Percentiles rank a stretch among this genome's conserved stretches.
phyloP scores from a whole-genome alignment of 2,329 filamentous ascomycete species.

The Botrytis galanthina region DNA sequence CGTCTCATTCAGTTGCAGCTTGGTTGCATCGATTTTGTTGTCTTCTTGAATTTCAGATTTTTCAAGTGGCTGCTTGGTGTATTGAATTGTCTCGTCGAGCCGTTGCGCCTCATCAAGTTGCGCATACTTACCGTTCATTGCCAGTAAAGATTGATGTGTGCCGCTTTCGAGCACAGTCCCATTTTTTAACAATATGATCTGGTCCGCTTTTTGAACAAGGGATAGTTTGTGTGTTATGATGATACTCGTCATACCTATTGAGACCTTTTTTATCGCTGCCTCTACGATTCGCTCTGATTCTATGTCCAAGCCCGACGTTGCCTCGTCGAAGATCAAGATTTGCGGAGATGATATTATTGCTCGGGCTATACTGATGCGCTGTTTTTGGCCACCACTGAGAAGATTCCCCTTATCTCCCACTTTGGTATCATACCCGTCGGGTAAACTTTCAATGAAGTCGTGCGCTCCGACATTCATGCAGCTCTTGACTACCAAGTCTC shows the following conservation, averaged over 20 bases:
- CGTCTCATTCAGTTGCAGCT: constrained; percentile 30
- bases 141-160: constrained; percentile 73
- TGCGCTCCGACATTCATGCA: constrained; percentile 88
- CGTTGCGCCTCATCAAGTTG: constrained; percentile 62
- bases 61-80: neutral
- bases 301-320: constrained; percentile 86
- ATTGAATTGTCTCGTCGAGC: constrained; percentile 42
- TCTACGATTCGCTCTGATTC: constrained; percentile 91
- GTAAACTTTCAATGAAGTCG: constrained; percentile 76
- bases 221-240: constrained; percentile 90
- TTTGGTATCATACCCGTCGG: constrained; percentile 84
- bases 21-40: too few relatives aligned
- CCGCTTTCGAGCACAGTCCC: constrained; percentile 87
- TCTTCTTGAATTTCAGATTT: neutral
- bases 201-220: constrained; percentile 87
- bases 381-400: constrained; percentile 88
- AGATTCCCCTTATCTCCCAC: constrained; percentile 89
- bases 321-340: constrained; percentile 86
- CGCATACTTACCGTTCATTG: constrained; percentile 66
- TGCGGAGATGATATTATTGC: constrained; percentile 86
- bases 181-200: constrained; percentile 84
- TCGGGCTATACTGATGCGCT: constrained; percentile 86
- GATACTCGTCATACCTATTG: constrained; percentile 83
- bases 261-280: constrained; percentile 78
- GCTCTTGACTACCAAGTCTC: constrained; percentile 68